Conservation (phyloP, 2,329 filamentous ascomycete species). For the Cadophora malorum region DNA sequence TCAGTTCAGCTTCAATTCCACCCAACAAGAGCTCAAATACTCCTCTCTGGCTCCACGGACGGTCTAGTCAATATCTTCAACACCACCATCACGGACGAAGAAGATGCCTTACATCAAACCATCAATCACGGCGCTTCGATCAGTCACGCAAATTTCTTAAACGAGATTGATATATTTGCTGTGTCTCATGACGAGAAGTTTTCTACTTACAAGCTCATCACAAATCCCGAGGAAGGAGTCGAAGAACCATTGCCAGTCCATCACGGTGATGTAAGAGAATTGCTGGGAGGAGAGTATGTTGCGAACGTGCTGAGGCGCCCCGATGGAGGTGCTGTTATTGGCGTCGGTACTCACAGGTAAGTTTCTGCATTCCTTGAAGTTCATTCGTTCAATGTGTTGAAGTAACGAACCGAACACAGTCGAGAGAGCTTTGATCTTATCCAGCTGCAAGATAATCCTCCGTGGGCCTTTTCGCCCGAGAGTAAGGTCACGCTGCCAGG, state of each 20-base stretch:
- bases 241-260: constrained; percentile 55
- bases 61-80: constrained; percentile 81
- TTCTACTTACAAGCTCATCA: constrained; percentile 73
- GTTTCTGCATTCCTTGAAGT: constrained; percentile 38
- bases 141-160: constrained; percentile 76
- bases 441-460: constrained; percentile 59
- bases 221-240: constrained; percentile 64
- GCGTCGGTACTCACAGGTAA: constrained; percentile 72
- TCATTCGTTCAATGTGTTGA: not conserved
- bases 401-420: constrained; percentile 45
- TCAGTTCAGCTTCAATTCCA: constrained; percentile 64
- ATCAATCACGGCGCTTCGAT: constrained; percentile 80
- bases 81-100: constrained; percentile 72
- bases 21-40: constrained; percentile 62
- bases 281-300: constrained; percentile 76
- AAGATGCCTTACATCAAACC: constrained; percentile 78
- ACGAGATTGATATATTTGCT: constrained; percentile 68
- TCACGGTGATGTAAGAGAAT: constrained; percentile 73
- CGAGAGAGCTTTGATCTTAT: constrained; percentile 65
- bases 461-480: constrained; percentile 61
- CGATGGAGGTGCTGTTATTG: constrained; percentile 66
- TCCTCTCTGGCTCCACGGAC: constrained; percentile 81
- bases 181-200: constrained; percentile 81
- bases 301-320: constrained; percentile 68
- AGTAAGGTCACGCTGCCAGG: constrained; percentile 65